These are phyloP conservation scores for Psilocybe cyanescens DNA, from an alignment of 768 basidiomycete species.

Conservation along the genomic window DNA sequence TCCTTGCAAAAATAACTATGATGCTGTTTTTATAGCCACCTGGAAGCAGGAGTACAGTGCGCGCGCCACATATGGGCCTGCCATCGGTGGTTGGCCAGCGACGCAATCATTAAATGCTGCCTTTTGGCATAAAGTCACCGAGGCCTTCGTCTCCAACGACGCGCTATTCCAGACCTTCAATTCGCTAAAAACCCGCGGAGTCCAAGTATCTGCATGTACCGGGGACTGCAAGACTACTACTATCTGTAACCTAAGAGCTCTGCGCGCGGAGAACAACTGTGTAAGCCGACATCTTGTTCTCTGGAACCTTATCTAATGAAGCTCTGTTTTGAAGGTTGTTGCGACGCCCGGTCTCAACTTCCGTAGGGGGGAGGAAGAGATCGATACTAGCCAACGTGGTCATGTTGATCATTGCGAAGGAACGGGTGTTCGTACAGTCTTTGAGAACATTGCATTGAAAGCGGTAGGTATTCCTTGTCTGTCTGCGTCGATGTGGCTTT, in stretches of 20 bases:
- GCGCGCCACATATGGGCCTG: conserved; percentile 51
- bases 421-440: conserved; percentile 28
- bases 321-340: conserved; percentile 2
- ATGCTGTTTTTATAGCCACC: conserved; percentile 32
- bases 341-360: conserved; percentile 15
- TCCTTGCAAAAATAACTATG: background rate
- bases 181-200: conserved; percentile 28
- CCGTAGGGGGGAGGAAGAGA: conserved; percentile 10
- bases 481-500: background rate
- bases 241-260: conserved; percentile 26
- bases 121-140: conserved; percentile 68
- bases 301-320: background rate
- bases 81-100: conserved; percentile 40
- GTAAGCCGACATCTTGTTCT: conserved; percentile 20
- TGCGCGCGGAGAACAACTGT: conserved; percentile 29
- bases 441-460: conserved; percentile 24
- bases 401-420: conserved; percentile 35
- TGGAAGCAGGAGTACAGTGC: conserved; percentile 65
- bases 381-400: conserved; percentile 2
- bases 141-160: conserved; percentile 51
- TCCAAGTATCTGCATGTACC: conserved; percentile 20
- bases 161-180: conserved; percentile 49
- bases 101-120: conserved; percentile 46
- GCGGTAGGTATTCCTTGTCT: conserved; percentile 5
- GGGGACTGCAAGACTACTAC: conserved; percentile 26